These are phyloP conservation scores for Guyanaporus albipodus DNA, from an alignment of 768 basidiomycete species.

Conservation along the genomic window DNA sequence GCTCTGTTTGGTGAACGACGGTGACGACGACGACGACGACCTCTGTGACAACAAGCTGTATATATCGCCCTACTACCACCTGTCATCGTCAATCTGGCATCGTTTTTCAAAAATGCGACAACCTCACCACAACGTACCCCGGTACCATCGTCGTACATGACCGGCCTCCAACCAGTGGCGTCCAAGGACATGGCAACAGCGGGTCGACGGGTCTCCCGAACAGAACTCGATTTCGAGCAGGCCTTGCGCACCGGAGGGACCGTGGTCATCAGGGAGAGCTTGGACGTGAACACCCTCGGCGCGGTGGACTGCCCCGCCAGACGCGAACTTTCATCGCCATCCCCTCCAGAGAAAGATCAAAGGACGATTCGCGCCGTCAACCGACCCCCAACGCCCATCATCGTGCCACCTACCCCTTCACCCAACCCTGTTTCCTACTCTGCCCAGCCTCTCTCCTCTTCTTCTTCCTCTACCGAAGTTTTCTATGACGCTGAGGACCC, in stretches of 20 bases:
- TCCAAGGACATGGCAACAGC: slow-evolving; percentile 43
- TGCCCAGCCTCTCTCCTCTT: slow-evolving; percentile 33
- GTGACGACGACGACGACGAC: slow-evolving; percentile 13
- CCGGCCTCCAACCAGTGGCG: slow-evolving; percentile 54
- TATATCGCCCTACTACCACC: slow-evolving; percentile 1
- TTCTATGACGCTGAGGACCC: slow-evolving; percentile 63
- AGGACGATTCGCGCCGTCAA: slow-evolving; percentile 33
- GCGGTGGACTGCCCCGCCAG: slow-evolving; percentile 40
- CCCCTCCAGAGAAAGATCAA: slow-evolving; percentile 35
- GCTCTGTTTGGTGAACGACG: slow-evolving; percentile 7
- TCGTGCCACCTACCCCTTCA: slow-evolving; percentile 69
- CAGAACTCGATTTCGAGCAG: slow-evolving; percentile 80
- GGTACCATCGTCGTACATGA: slow-evolving; percentile 47
- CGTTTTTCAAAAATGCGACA: slow-evolving; percentile 54
- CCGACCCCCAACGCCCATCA: slow-evolving; percentile 56
- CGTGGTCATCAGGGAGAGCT: slow-evolving; percentile 62
- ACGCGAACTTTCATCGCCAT: slow-evolving; percentile 41
- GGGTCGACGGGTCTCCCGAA: slow-evolving; percentile 60
- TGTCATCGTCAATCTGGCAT: slow-evolving; percentile 55
- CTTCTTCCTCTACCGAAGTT: slow-evolving; percentile 55
- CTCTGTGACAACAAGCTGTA: neutral
- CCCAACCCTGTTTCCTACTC: slow-evolving; percentile 37
- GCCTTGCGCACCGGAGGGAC: slow-evolving; percentile 66
- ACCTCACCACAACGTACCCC: slow-evolving; percentile 43
- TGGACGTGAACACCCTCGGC: slow-evolving; percentile 67